Base-by-base conservation (phyloP, 2,329 filamentous ascomycete genomes). In the Westerdykella ornata region DNA sequence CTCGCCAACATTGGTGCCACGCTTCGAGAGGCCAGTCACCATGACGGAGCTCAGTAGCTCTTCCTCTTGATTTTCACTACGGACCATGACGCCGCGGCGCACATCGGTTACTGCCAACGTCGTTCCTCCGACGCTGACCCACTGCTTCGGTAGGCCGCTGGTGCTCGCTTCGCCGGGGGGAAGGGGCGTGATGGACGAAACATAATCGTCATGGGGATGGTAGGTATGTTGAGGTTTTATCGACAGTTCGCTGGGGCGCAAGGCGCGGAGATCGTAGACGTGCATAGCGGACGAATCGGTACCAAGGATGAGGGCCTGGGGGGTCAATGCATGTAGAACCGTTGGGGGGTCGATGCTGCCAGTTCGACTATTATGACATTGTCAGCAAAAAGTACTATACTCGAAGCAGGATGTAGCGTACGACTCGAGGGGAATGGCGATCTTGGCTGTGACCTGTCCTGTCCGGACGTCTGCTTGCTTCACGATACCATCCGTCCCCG, bases 61-160 rank as follows among this genome's bases (percentile, higher is more conserved):
- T 51, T 96, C 89, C 56, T 94, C 92, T 62, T 97, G 92, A 57
- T 97, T 88, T 60, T 96, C 92, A 52, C 88, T 95, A 45, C 84
- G 84, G 3, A 89, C 84, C 33, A 97, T 71, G 5, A 96, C 86
- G 12, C 90, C 90, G 36, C 86, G 77, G 17, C 90, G 80, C 34
- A 96, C 72, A 62, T 98, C 92, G 0, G 88, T 94, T 29, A 96
- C 82, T 1, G 88, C 87, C 15, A 98, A 71, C 0, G 90, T 97
- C 1, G 87, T 90, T 34, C 88, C 89, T 26, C 92, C 92, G 0
- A 89, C 96, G 29, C 85, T 92, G 39, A 96, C 78, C 85, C 88
- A 98, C 68, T 97, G 90, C 68, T 95, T 95, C 56, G 86, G 81
- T 63, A 86, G 90, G 4, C 89, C 89, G 14, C 84, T 90, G 0